Evolutionary conservation across 1,139 yeast species (phyloP), one percentile per base, ranked within the genome.

Genomic region (Hemisphaericaspora subhashii): DNA sequence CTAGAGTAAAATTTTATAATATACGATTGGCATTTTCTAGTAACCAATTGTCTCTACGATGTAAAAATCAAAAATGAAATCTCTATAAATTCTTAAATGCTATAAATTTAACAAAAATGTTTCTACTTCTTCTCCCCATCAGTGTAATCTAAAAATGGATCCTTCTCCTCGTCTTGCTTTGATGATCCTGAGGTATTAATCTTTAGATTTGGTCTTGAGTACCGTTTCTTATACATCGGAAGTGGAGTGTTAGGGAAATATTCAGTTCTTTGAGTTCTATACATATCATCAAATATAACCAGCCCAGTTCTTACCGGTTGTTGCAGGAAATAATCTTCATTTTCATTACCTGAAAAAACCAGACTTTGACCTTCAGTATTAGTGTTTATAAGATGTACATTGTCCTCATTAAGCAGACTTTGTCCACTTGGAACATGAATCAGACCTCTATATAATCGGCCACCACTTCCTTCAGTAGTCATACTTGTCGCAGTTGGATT

Each of bases 401-500:
- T 3, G 12, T 27, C 9, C 4, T 12, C 28, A 12, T 14, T 4
- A 11, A 12, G 6, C 16, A 25, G 14, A 25, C 16, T 14, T 4
- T 5, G 28, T 25, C 28, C 31, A 5, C 16, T 9, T 11, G 31
- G 31, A 13, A 16, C n/a, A 16, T 16, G 31, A 8, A 27, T 27
- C 31, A 27, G 31, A 5, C 31, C 31, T 3, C 31, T 4, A 11
- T 27, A 27, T 4, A 5, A 5, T 2, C 20, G 31, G 5, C 28
- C 10, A 23, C 22, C 12, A n/a, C 6, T 18, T 10, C 14, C 22
- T 14, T 39, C 46, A 24, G 43, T 51, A 25, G 40, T 45, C 6
- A 43, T 38, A 33, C 38, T 36, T 3, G 34, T 38, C 4, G 41
- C 13, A 7, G 35, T 30, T 20, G 42, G 36, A 4, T 45, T 40